These are phyloP conservation scores for Daldinia sp. DNA, from an alignment of 2,329 filamentous ascomycete genomes.

Conservation along the genomic window DNA sequence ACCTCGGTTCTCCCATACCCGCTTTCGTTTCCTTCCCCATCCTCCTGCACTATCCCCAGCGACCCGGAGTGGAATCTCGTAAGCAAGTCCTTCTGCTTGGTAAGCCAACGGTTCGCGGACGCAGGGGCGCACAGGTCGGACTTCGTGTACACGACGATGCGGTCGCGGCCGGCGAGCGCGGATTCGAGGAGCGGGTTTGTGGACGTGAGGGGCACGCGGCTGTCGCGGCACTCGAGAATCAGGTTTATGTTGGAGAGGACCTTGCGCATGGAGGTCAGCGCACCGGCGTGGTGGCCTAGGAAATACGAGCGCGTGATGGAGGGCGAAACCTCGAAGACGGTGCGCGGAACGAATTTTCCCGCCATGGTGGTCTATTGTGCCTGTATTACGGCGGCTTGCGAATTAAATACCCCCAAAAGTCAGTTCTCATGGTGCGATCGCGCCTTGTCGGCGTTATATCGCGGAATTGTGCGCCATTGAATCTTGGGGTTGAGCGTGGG, in stretches of 20 bases:
- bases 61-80: slow-evolving; percentile 40
- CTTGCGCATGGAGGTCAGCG: slow-evolving; percentile 81
- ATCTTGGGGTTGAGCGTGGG: background rate
- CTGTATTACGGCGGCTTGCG: slow-evolving; percentile 7
- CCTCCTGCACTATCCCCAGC: slow-evolving; percentile 8
- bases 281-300: slow-evolving; percentile 88
- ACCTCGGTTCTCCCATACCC: slow-evolving; percentile 33
- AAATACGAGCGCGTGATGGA: slow-evolving; percentile 91
- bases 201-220: slow-evolving; percentile 86
- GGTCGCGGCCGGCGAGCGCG: slow-evolving; percentile 73
- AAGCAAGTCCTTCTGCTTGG: slow-evolving; percentile 34
- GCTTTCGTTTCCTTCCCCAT: background rate
- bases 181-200: slow-evolving; percentile 90
- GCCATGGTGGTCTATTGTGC: slow-evolving; percentile 10
- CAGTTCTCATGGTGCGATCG: slow-evolving; percentile 13
- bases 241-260: slow-evolving; percentile 83
- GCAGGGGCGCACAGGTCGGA: slow-evolving; percentile 69
- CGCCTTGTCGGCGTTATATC: background rate
- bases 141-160: slow-evolving; percentile 92
- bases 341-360: slow-evolving; percentile 78
- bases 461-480: slow-evolving; percentile 4
- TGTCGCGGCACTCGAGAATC: slow-evolving; percentile 94
- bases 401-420: background rate
- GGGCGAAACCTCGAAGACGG: slow-evolving; percentile 73
- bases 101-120: slow-evolving; percentile 35